These are phyloP conservation scores for Aspergillus fumigatiaffinis DNA, from an alignment of 2,329 filamentous ascomycete genomes.

Conservation along the genomic window DNA sequence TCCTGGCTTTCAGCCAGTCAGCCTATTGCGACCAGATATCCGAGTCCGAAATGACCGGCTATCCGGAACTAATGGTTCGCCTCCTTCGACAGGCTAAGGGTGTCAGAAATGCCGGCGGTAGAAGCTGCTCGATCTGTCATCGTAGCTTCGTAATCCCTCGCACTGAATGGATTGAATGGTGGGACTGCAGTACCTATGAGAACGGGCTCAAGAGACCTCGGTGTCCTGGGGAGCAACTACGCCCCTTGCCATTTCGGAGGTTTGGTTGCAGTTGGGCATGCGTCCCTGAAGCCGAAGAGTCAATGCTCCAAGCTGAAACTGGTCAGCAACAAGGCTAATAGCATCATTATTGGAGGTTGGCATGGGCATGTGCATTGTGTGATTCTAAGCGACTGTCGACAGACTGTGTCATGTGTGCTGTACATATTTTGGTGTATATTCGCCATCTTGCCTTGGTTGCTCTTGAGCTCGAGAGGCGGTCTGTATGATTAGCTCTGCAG, in stretches of 20 bases:
- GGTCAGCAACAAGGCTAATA: background rate
- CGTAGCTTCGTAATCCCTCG: conserved; percentile 40
- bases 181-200: conserved; percentile 39
- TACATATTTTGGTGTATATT: background rate
- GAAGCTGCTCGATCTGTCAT: conserved; percentile 39
- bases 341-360: background rate
- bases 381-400: background rate
- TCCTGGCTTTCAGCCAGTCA: conserved; percentile 37
- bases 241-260: conserved; percentile 39
- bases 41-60: conserved; percentile 31
- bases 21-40: conserved; percentile 34
- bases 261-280: conserved; percentile 41
- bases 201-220: conserved; percentile 34
- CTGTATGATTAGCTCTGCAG: too few relatives aligned
- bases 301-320: background rate
- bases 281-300: conserved; percentile 16
- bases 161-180: conserved; percentile 44
- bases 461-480: background rate
- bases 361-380: background rate
- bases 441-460: background rate
- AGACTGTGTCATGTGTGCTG: background rate
- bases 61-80: conserved; percentile 31
- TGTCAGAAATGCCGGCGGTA: conserved; percentile 35
- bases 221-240: conserved; percentile 26
- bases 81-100: conserved; percentile 33